phyloP scores from a whole-genome alignment of 202 grass and related monocot genomes.

The Schoenoplectus tabernaemontani region DNA sequence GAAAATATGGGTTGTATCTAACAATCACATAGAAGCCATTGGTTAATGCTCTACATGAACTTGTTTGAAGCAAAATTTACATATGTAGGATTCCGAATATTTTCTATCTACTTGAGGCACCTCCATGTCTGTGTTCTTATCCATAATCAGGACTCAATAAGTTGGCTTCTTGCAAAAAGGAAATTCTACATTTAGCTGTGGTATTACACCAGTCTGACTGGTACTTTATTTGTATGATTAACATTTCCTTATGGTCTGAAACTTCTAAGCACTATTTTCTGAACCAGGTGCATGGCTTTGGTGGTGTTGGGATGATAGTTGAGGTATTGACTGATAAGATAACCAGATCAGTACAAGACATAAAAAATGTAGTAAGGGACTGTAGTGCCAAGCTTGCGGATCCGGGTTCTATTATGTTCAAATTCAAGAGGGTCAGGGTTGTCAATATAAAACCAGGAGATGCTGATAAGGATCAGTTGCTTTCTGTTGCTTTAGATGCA shows the following conservation, averaged over 20 bases:
- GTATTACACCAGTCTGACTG: not conserved
- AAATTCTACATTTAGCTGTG: not conserved
- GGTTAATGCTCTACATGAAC: not conserved
- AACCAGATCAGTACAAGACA: constrained; percentile 75
- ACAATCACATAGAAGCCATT: not conserved
- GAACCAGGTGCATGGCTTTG: constrained; percentile 89
- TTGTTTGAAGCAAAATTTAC: not conserved
- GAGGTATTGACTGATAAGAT: constrained; percentile 98
- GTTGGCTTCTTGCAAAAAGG: not conserved
- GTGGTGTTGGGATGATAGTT: constrained; percentile 89
- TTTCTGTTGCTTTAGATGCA: constrained; percentile 70
- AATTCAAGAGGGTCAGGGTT: constrained; percentile 71
- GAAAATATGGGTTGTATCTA: not conserved
- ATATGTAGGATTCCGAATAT: constrained; percentile 6
- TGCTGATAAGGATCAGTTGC: constrained; percentile 73
- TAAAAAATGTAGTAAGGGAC: constrained; percentile 75
- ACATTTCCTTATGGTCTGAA: not conserved
- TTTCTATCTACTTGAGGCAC: not conserved
- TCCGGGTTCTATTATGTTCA: constrained; percentile 88
- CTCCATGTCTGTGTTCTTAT: not conserved
- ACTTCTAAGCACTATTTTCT: not conserved
- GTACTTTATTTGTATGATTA: not conserved
- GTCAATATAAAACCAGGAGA: constrained; percentile 74
- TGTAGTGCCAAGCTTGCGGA: constrained; percentile 77
- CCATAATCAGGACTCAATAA: not conserved